Evolutionary conservation across 257 asterid genomes (phyloP).

Genomic region (Solanum gandarillasii): DNA sequence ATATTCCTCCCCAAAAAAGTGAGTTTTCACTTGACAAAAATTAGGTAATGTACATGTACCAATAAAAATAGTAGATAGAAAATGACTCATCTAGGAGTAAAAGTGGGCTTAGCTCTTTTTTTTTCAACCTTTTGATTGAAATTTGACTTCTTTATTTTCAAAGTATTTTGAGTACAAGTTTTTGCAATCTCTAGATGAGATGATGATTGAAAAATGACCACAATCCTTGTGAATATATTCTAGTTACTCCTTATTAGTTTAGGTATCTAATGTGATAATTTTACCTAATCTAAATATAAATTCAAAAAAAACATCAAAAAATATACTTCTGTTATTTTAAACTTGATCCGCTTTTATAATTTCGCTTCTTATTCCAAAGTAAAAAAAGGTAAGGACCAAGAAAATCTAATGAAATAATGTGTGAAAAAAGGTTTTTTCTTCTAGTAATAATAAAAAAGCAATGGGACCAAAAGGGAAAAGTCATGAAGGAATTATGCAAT

Average conservation of each 20-base stretch:
- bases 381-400: background rate
- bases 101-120: background rate
- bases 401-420: background rate
- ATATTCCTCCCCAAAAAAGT: background rate
- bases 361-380: background rate
- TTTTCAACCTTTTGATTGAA: background rate
- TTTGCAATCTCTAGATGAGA: background rate
- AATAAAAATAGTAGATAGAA: background rate
- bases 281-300: background rate
- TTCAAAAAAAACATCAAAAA: background rate
- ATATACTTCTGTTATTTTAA: background rate
- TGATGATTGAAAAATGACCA: background rate
- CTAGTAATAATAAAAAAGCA: background rate
- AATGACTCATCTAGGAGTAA: background rate
- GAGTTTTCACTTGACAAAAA: background rate
- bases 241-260: background rate
- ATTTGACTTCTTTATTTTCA: background rate
- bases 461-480: slow-evolving; percentile 31
- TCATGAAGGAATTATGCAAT: slow-evolving; percentile 22
- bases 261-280: background rate
- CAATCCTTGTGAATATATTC: background rate
- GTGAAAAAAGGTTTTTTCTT: background rate
- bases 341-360: background rate
- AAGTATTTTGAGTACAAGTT: background rate
- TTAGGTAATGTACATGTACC: background rate